These are phyloP conservation scores for Cordyceps cicadae DNA, from an alignment of 2,329 filamentous ascomycete genomes.

Conservation along the genomic window DNA sequence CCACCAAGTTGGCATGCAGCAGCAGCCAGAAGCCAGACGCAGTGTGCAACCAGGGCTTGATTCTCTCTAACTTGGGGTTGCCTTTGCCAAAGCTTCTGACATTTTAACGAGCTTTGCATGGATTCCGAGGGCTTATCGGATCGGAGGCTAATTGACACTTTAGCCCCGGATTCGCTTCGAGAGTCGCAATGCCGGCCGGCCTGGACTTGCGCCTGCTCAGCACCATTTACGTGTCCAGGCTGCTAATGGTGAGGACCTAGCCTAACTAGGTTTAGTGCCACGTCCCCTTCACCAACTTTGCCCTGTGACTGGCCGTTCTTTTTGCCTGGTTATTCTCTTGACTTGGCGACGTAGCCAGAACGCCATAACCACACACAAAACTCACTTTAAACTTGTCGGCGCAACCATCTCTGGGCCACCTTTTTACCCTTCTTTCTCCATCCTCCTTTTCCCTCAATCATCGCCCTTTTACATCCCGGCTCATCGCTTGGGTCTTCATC, in stretches of 20 bases:
- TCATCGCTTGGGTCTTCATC: neutral
- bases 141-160: too few species aligned
- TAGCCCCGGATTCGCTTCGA: neutral
- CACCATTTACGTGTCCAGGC: neutral
- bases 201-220: neutral
- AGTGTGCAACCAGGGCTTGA: neutral
- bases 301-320: neutral
- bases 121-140: neutral
- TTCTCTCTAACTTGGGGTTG: too few species aligned
- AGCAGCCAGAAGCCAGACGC: neutral
- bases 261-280: neutral
- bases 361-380: conserved; percentile 1
- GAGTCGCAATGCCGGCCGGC: neutral
- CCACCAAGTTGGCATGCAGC: neutral
- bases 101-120: neutral
- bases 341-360: conserved; percentile 13
- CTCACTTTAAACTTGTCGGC: conserved; percentile 4
- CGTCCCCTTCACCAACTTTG: neutral
- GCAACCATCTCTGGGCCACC: conserved; percentile 4
- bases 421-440: neutral
- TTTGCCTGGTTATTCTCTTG: neutral
- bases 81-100: too few species aligned
- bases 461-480: neutral
- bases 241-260: neutral
- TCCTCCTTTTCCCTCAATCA: neutral